Percentiles rank a stretch among this genome's conserved stretches.
phyloP scores from a whole-genome alignment of 2,329 filamentous ascomycete species.

The Alternaria brassicae region DNA sequence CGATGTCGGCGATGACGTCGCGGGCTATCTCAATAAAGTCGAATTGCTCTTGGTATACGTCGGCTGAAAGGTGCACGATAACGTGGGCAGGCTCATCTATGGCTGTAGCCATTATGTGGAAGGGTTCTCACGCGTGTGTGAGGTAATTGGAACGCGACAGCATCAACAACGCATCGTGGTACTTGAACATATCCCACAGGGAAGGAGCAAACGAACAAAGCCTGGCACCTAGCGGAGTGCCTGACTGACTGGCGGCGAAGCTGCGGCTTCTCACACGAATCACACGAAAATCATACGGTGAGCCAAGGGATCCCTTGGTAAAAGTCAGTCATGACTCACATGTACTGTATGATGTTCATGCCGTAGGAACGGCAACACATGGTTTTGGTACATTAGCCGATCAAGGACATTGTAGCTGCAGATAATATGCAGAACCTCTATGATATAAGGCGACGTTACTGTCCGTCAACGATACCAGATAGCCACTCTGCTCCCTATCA shows the following conservation, averaged over 20 bases:
- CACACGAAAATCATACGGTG: background rate
- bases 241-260: background rate
- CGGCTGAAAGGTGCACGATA: background rate
- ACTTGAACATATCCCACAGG: background rate
- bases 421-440: background rate
- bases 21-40: background rate
- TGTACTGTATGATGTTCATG: too few relatives aligned
- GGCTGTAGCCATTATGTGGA: background rate
- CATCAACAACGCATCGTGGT: background rate
- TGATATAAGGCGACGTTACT: background rate
- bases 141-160: background rate
- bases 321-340: background rate
- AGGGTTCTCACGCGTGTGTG: background rate
- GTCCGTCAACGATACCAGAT: background rate
- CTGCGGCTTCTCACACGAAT: background rate
- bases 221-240: background rate
- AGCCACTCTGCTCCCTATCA: background rate
- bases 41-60: background rate
- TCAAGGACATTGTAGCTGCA: background rate
- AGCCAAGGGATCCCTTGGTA: background rate
- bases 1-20: background rate
- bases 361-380: background rate
- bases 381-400: background rate
- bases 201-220: background rate
- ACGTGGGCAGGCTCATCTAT: background rate